Evolutionary conservation across 2,329 filamentous ascomycete species (phyloP).

Genomic region (Claviceps arundinis): DNA sequence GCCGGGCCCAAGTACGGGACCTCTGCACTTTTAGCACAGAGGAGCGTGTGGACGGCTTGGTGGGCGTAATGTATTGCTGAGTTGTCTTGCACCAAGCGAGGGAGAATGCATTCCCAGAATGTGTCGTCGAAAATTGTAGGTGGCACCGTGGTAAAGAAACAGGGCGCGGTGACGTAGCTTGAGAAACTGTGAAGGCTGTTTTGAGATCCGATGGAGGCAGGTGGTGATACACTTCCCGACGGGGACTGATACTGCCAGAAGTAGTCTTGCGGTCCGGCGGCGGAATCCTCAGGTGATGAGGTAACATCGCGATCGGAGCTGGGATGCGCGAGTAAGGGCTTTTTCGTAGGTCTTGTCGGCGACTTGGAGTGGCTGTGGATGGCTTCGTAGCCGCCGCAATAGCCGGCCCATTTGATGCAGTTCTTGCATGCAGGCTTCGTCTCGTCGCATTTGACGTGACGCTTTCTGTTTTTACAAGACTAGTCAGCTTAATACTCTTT

Average conservation of each 20-base stretch:
- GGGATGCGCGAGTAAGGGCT: conserved; percentile 3
- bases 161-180: neutral
- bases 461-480: conserved; percentile 11
- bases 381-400: conserved; percentile 18
- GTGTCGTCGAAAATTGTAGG: conserved; percentile 16
- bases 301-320: conserved; percentile 2
- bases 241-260: conserved; percentile 2
- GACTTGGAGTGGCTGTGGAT: conserved; percentile 1
- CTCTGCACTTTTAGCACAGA: conserved; percentile 14
- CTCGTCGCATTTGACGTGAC: conserved; percentile 24
- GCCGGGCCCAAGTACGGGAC: conserved; percentile 3
- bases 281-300: conserved; percentile 5
- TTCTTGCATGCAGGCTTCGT: conserved; percentile 20
- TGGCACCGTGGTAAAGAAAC: neutral
- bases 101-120: conserved; percentile 24
- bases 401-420: conserved; percentile 23
- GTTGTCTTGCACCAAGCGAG: conserved; percentile 19
- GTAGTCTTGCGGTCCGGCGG: neutral
- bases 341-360: neutral
- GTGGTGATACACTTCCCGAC: conserved; percentile 2
- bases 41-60: conserved; percentile 22
- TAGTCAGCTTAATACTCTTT: conserved; percentile 1
- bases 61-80: conserved; percentile 23
- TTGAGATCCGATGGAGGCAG: conserved; percentile 3
- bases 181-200: neutral